Base-by-base conservation (phyloP, 352 stramenopile genomes). In the Globisporangium parvum region DNA sequence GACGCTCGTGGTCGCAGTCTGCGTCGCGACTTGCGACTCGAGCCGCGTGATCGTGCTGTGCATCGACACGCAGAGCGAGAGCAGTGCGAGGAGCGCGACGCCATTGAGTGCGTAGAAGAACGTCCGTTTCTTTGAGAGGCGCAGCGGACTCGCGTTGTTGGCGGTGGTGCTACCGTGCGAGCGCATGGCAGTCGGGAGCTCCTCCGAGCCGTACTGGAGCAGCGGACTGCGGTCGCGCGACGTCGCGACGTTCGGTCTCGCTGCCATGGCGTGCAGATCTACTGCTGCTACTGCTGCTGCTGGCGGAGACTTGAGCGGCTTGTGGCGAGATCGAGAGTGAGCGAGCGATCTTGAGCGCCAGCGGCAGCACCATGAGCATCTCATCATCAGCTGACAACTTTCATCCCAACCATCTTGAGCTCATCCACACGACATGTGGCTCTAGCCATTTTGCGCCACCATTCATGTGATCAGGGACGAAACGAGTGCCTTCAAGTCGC, bases 11-110 rank as follows among this genome's bases (percentile, higher is more conserved):
- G 47, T n/a, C 21, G 6, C 18, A 11, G 39, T 53, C 6, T 60
- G 48, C 8, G 59, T 57, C 20, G 48, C 24, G 31, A 74, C 59
- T 59, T 79, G 53, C 1, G 60, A 54, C 55, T 88, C 62, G 23
- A 91, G 62, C 6, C 70, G 67, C 8, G 63, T 71, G 53, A 88
- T 87, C 14, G 75, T 85, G 68, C 69, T 78, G 72, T 87, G 74
- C 74, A 88, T 88, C 24, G 80, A 88, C 45, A 91, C 49, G 41
- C 77, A 91, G 28, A 79, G 41, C n/a, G 59, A 66, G 23, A 87
- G 63, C 39, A 91, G 63, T 42, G 71, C 75, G 14, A 88, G 63
- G 17, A 86, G 63, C 2, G 69, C 80, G 14, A 80, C 53, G 37
- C 75, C 77, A 55, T 90, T 90, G 18, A 90, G 41, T 10, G 66